These are phyloP conservation scores for Amanita brunnescens DNA, from an alignment of 768 basidiomycete species.

Conservation along the genomic window DNA sequence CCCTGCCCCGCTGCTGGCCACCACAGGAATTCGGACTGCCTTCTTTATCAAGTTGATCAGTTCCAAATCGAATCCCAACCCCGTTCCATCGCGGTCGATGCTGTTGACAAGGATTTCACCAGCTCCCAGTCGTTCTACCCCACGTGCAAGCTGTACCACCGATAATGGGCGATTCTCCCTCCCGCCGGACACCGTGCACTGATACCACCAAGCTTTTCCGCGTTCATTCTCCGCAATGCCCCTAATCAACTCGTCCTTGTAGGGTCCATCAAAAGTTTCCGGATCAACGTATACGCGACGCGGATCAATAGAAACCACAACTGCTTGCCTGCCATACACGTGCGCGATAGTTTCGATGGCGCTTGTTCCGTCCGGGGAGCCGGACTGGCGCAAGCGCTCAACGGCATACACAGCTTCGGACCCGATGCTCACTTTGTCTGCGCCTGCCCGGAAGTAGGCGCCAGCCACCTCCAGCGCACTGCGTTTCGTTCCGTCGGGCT, in stretches of 20 bases:
- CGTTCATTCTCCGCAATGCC: constrained; percentile 45
- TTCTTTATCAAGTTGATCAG: constrained; percentile 68
- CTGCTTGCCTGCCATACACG: constrained; percentile 91
- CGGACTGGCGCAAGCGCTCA: constrained; percentile 58
- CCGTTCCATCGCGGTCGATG: constrained; percentile 94
- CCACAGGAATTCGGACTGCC: constrained; percentile 81
- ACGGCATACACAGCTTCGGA: constrained; percentile 94
- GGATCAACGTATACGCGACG: constrained; percentile 73
- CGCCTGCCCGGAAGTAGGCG: constrained; percentile 93
- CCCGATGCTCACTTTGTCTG: constrained; percentile 98
- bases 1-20: constrained; percentile 94
- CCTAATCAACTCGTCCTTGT: constrained; percentile 51
- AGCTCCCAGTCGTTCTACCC: constrained; percentile 86
- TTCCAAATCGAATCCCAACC: constrained; percentile 84
- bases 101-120: constrained; percentile 94
- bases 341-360: constrained; percentile 90
- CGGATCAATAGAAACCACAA: constrained; percentile 96
- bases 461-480: constrained; percentile 91
- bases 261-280: constrained; percentile 58
- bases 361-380: constrained; percentile 59
- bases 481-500: constrained; percentile 87
- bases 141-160: constrained; percentile 83
- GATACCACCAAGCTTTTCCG: constrained; percentile 94
- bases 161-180: constrained; percentile 78
- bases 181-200: constrained; percentile 94